These are phyloP conservation scores for Penicillium sp. DNA, from an alignment of 2,329 filamentous ascomycete species.

Conservation along the genomic window DNA sequence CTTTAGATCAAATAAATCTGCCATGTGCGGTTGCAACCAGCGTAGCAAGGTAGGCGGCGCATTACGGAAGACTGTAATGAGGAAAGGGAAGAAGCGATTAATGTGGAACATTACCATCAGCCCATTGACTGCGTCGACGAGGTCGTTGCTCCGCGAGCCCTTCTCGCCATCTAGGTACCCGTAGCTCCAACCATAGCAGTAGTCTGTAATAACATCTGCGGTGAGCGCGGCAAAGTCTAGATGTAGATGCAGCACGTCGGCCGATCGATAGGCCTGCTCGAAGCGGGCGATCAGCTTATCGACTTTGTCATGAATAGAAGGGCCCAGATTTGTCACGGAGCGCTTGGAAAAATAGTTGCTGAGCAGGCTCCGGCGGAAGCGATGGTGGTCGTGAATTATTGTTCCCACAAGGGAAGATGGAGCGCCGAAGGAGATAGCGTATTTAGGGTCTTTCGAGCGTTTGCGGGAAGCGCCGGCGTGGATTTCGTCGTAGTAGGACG, in stretches of 20 bases:
- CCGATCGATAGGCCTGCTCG: conserved; percentile 16
- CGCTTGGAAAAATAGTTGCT: conserved; percentile 49
- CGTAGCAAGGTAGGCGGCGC: conserved; percentile 23
- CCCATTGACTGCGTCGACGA: conserved; percentile 26
- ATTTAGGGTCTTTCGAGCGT: conserved; percentile 23
- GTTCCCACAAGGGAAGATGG: conserved; percentile 32
- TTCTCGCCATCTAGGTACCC: conserved; percentile 32
- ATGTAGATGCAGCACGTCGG: conserved; percentile 23
- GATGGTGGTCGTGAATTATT: conserved; percentile 43
- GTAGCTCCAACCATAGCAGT: conserved; percentile 38
- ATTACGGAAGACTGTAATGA: conserved; percentile 27
- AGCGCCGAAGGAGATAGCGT: conserved; percentile 19
- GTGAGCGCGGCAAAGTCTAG: conserved; percentile 32
- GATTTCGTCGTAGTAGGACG: conserved; percentile 36
- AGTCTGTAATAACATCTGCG: conserved; percentile 41
- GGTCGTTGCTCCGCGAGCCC: conserved; percentile 25
- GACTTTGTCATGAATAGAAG: conserved; percentile 39
- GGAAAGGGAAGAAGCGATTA: conserved; percentile 31
- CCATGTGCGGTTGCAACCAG: conserved; percentile 20
- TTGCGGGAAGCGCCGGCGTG: conserved; percentile 25
- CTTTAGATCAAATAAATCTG: conserved; percentile 21
- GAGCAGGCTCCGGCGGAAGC: conserved; percentile 42
- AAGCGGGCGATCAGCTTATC: conserved; percentile 30
- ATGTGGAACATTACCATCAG: conserved; percentile 27
- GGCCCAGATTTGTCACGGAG: conserved; percentile 39